Conservation (phyloP, 768 basidiomycete species). For the Termitomyces heimii region DNA sequence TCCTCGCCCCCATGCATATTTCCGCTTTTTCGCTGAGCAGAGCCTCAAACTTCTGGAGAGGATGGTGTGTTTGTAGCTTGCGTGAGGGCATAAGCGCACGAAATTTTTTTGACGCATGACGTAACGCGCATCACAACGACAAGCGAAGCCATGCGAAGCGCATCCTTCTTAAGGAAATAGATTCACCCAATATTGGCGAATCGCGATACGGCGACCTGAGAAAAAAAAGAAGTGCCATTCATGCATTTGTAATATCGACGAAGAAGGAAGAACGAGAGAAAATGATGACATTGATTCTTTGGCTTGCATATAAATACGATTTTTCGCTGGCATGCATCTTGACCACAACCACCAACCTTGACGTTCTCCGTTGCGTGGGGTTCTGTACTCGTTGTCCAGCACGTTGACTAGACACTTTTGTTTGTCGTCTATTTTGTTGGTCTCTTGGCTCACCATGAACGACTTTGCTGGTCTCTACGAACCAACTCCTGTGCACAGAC, state of each 20-base stretch:
- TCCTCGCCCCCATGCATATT: too few species aligned
- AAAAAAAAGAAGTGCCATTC: conserved; percentile 1
- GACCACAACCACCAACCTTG: conserved; percentile 34
- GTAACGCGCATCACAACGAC: not conserved
- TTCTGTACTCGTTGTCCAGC: not conserved
- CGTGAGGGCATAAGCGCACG: not conserved
- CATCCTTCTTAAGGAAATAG: not conserved
- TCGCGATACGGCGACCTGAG: not conserved
- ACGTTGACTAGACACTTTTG: not conserved
- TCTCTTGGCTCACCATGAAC: conserved; percentile 15
- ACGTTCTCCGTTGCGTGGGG: not conserved
- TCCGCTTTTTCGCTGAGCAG: not conserved
- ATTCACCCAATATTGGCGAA: not conserved
- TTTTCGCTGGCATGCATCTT: conserved; percentile 24
- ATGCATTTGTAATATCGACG: conserved; percentile 13
- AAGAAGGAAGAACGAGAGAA: conserved; percentile 2
- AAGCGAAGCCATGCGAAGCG: not conserved
- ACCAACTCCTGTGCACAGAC: conserved; percentile 26
- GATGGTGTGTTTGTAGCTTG: not conserved
- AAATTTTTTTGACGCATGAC: not conserved
- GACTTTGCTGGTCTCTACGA: conserved; percentile 31
- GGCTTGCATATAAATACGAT: conserved; percentile 24
- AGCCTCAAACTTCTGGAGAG: not conserved
- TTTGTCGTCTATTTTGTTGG: not conserved
- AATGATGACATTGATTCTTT: not conserved